Evolutionary conservation across 148 eudicot species (phyloP), one percentile per base, ranked within the genome.

Genomic region (Amaranthus cruentus): DNA sequence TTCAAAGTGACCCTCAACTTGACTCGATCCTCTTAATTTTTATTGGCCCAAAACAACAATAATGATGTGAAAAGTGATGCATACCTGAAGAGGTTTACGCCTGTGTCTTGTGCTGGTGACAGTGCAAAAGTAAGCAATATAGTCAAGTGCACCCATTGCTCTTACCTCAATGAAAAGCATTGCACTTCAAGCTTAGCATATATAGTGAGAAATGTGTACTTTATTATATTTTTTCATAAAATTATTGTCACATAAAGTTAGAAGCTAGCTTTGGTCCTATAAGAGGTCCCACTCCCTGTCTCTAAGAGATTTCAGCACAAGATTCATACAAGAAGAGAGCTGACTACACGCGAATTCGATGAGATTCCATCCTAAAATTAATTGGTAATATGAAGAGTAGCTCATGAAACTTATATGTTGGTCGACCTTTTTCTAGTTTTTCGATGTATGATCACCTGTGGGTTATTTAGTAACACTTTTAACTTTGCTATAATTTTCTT

Each of bases 81-180:
- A 68, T 82, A 89, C 98, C 92, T 90, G 96, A 75, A 93, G 62
- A 73, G 96, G 84, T 68, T 73, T 89, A 85, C 85, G 87, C 80
- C 78, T 89, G 82, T 77, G 74, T 77, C 91, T 85, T 9, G 83
- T 81, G 62, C 78, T 79, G 81, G 90, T 83, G 80, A 83, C 85
- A 72, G 84, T 87, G 84, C 89, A 93, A 77, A 88, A 88, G 90
- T 88, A 76, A 68, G 88, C 84, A 57, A 94, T 82, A 81, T 87
- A 91, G 73, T 88, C 92, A 46, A 94, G 88, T 65, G 89, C 96
- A 66, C 98, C 98, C 96, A 90, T 93, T 73, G 13, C 18, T 47
- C 64, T 68, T 83, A 58, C 55, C 48, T 71, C 14, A 48, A 11
- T 44, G 8, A 52, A 4, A 77, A 76, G 73, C 59, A 65, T 65